Percentiles rank a stretch among this genome's conserved stretches.
These are phyloP conservation scores for Paecilomyces variotii DNA, from an alignment of 2,329 filamentous ascomycete genomes.

Conservation along the genomic window DNA sequence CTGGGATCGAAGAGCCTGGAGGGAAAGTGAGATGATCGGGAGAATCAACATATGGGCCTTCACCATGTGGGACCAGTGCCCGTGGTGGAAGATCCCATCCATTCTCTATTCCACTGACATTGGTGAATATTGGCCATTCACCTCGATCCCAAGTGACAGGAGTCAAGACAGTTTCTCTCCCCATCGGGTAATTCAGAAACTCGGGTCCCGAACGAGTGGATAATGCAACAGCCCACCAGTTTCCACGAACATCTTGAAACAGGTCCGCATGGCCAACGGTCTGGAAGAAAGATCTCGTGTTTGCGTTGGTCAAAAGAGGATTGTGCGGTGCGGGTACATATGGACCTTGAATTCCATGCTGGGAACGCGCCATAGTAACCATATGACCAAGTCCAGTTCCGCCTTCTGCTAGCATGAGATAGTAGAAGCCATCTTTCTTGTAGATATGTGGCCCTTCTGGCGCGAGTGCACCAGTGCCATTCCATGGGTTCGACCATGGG, in stretches of 20 bases:
- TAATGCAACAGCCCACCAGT: slow-evolving; percentile 48
- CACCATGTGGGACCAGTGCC: not conserved
- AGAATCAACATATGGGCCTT: not conserved
- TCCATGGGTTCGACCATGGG: slow-evolving; percentile 26
- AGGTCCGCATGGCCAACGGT: slow-evolving; percentile 51
- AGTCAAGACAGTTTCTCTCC: slow-evolving; percentile 45
- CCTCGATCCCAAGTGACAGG: slow-evolving; percentile 42
- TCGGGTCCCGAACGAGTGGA: slow-evolving; percentile 27
- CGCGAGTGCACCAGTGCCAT: slow-evolving; percentile 37
- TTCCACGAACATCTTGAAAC: slow-evolving; percentile 43
- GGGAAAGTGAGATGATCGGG: not conserved
- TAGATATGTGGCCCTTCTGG: slow-evolving; percentile 46
- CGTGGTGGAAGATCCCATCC: not conserved
- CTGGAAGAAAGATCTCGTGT: slow-evolving; percentile 38
- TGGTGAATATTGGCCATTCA: slow-evolving; percentile 37
- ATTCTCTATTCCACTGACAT: not conserved
- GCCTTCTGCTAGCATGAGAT: slow-evolving; percentile 42
- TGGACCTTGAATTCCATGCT: slow-evolving; percentile 23
- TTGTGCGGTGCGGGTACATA: slow-evolving; percentile 35
- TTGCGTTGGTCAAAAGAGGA: slow-evolving; percentile 33
- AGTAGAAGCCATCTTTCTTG: slow-evolving; percentile 41
- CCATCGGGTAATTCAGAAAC: slow-evolving; percentile 41
- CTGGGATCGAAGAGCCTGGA: not conserved
- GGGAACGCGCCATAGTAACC: slow-evolving; percentile 22
- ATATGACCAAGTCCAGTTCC: slow-evolving; percentile 21